A percentile compares a stretch with the other conserved stretches of the same genome.
phyloP scores from a whole-genome alignment of 805 yeast genomes.

The Candida piceae region DNA sequence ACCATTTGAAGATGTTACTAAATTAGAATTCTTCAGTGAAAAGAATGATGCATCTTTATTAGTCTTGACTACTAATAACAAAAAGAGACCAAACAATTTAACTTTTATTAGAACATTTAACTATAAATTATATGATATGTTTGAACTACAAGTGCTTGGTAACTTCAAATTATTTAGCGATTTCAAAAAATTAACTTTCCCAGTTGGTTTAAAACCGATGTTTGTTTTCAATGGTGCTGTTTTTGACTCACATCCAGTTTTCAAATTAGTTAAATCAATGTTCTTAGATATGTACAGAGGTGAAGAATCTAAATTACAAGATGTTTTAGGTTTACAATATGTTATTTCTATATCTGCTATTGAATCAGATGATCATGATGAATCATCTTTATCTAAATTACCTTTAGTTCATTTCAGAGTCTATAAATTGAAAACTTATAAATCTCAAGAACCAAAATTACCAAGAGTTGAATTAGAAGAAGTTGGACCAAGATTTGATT shows the following conservation, averaged over 20 bases:
- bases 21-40: constrained; percentile 88
- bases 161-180: constrained; percentile 71
- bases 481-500: constrained; percentile 93
- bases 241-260: constrained; percentile 85
- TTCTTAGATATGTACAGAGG: constrained; percentile 91
- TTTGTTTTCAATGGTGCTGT: constrained; percentile 88
- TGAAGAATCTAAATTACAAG: constrained; percentile 73
- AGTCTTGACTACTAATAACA: constrained; percentile 74
- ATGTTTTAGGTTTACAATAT: constrained; percentile 92
- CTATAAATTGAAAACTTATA: constrained; percentile 75
- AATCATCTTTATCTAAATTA: constrained; percentile 48
- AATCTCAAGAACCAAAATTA: constrained; percentile 72
- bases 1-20: constrained; percentile 87
- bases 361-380: constrained; percentile 70
- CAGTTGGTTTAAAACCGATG: constrained; percentile 90
- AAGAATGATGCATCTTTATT: constrained; percentile 87
- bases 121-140: constrained; percentile 87
- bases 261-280: constrained; percentile 77
- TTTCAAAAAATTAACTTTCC: constrained; percentile 75
- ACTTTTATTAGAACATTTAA: constrained; percentile 89
- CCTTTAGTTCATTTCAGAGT: constrained; percentile 89
- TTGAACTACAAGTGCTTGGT: constrained; percentile 72
- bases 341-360: constrained; percentile 77
- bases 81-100: constrained; percentile 88
- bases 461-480: constrained; percentile 95